Conservation (phyloP, 2,329 filamentous ascomycete genomes). For the Magnaporthales sp. region DNA sequence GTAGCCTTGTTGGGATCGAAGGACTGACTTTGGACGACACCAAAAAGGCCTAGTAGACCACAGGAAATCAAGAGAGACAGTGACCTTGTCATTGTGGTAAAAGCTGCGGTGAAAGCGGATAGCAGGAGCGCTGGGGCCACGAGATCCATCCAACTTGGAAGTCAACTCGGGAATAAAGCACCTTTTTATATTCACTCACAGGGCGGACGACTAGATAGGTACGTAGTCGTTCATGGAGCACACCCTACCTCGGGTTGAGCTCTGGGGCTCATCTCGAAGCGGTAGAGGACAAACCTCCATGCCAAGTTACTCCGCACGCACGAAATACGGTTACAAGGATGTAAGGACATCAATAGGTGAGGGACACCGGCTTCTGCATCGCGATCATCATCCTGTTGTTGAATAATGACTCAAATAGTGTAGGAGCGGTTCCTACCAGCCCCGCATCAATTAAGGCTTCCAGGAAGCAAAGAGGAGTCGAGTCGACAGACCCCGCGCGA, state of each 20-base stretch:
- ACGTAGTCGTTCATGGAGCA: neutral
- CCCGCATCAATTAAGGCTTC: neutral
- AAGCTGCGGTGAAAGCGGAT: neutral
- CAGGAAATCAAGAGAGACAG: neutral
- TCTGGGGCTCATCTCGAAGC: neutral
- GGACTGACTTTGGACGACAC: neutral
- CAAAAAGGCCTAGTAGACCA: neutral
- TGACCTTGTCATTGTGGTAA: neutral
- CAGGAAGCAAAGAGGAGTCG: neutral
- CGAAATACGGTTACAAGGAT: neutral
- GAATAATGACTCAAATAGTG: neutral
- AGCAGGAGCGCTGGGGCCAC: neutral
- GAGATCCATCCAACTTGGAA: neutral
- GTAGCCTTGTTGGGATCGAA: slow-evolving; percentile 13
- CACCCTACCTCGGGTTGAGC: neutral
- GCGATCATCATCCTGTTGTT: neutral
- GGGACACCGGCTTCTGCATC: neutral
- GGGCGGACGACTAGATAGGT: neutral
- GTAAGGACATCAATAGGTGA: neutral
- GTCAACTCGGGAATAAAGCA: neutral
- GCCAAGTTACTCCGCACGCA: neutral
- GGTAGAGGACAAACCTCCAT: neutral
- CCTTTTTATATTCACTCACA: neutral
- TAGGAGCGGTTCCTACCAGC: neutral
- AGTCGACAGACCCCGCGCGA: neutral